Conservation (phyloP, 495 filamentous ascomycete genomes). For the Massariosphaeria phaeospora region DNA sequence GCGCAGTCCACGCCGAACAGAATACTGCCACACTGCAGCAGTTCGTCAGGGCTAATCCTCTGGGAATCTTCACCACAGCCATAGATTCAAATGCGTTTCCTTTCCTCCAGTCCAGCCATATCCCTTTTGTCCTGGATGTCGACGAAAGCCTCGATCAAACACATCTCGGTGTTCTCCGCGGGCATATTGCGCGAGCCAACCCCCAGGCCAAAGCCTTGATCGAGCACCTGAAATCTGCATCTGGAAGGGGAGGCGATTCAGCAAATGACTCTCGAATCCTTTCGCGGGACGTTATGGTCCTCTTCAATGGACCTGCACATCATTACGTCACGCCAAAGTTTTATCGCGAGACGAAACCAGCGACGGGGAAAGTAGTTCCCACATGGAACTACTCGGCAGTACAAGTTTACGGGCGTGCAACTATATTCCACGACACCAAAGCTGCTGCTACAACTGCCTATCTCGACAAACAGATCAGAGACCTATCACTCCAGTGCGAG, state of each 20-base stretch:
- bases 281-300: slow-evolving; percentile 46
- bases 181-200: slow-evolving; percentile 53
- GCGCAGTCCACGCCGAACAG: slow-evolving; percentile 46
- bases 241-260: slow-evolving; percentile 45
- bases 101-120: slow-evolving; percentile 51
- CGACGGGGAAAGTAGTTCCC: slow-evolving; percentile 54
- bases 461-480: slow-evolving; percentile 35
- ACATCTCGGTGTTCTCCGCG: no score
- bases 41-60: slow-evolving; percentile 50
- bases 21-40: slow-evolving; percentile 42
- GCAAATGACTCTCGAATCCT: slow-evolving; percentile 45
- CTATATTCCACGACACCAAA: slow-evolving; percentile 43
- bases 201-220: slow-evolving; percentile 55
- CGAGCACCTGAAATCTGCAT: slow-evolving; percentile 34
- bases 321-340: slow-evolving; percentile 62
- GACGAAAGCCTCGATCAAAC: no score
- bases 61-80: slow-evolving; percentile 53
- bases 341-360: slow-evolving; percentile 54
- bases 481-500: slow-evolving; percentile 35
- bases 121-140: slow-evolving; percentile 54
- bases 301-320: slow-evolving; percentile 51
- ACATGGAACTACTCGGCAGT: slow-evolving; percentile 54
- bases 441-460: slow-evolving; percentile 41
- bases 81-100: slow-evolving; percentile 45
- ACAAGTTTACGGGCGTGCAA: slow-evolving; percentile 32